phyloP scores from a whole-genome alignment of 2,329 filamentous ascomycete genomes.

The Tolypocladium ovalisporum region DNA sequence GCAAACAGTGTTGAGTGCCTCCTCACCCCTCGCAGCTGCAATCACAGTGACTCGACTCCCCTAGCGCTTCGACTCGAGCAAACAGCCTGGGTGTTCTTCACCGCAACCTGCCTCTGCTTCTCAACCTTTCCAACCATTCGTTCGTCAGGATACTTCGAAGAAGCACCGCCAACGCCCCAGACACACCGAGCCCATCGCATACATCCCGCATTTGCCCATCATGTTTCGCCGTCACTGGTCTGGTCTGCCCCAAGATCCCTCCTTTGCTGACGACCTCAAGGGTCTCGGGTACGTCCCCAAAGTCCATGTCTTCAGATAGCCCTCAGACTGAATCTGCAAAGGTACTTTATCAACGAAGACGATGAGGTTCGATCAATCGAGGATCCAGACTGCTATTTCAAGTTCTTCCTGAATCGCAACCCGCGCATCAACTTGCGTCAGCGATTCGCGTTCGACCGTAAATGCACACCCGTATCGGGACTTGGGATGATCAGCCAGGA shows the following conservation, averaged over 20 bases:
- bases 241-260: constrained; percentile 58
- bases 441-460: constrained; percentile 64
- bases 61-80: too few relatives aligned
- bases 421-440: constrained; percentile 68
- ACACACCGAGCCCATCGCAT: not conserved
- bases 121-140: not conserved
- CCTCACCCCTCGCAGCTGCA: not conserved
- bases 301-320: not conserved
- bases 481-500: not conserved
- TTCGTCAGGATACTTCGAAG: too few relatives aligned
- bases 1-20: not conserved
- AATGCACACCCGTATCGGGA: constrained; percentile 9
- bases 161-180: not conserved
- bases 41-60: too few relatives aligned
- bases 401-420: constrained; percentile 64
- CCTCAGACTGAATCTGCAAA: constrained; percentile 18
- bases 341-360: constrained; percentile 67
- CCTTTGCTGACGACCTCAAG: constrained; percentile 54
- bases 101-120: too few relatives aligned
- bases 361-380: constrained; percentile 65
- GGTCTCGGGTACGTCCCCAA: constrained; percentile 54
- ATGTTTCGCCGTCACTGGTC: constrained; percentile 66
- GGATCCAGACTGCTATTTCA: constrained; percentile 59
- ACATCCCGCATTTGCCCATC: not conserved
- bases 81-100: too few relatives aligned